Base-by-base conservation (phyloP, 331 rosid genomes). In the Phaseolus coccineus region DNA sequence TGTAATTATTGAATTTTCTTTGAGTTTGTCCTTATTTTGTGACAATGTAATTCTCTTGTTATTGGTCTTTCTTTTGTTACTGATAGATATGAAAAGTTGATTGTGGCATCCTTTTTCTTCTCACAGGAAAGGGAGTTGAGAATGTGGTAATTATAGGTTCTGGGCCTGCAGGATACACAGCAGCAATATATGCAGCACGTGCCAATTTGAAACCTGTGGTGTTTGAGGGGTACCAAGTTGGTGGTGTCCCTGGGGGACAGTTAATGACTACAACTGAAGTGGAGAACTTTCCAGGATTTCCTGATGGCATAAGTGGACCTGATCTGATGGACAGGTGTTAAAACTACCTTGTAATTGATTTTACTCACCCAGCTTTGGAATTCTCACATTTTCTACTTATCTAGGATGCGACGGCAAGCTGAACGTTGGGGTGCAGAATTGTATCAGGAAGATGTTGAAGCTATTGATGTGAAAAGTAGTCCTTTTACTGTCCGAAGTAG, bases 351-450 rank as follows among this genome's bases (percentile, higher is more conserved):
- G 64, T 50, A 44, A 14, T 79, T 70, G 51, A 13, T 24, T 74
- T 57, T 33, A 30, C 51, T 77, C 65, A 16, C 25, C 59, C 48
- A 57, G 25, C 64, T 50, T 44, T 82, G 64, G 62, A 65, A 64
- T 80, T 55, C 81, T 73, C 76, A 30, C 76, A 66, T 87, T 88
- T 19, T 77, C 52, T 80, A 75, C 83, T 77, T 80, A 55, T 85
- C 52, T 56, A 94, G 98, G 90, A 94, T 92, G 97, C 90, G 95
- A 22, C 77, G 80, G 76, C 98, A 94, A 85, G 98, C 97, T 37
- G 98, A 92, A 73, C 93, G 97, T 5, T 94, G 98, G 98, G 98
- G 98, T 48, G 98, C 98, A 19, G 97, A 94, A 62, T 84, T 94
- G 85, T 84, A 85, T 51, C 98, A 94, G 72, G 98, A 94, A 91